Conservation (phyloP, 176 grass and related monocot genomes). For the Poa pratensis region DNA sequence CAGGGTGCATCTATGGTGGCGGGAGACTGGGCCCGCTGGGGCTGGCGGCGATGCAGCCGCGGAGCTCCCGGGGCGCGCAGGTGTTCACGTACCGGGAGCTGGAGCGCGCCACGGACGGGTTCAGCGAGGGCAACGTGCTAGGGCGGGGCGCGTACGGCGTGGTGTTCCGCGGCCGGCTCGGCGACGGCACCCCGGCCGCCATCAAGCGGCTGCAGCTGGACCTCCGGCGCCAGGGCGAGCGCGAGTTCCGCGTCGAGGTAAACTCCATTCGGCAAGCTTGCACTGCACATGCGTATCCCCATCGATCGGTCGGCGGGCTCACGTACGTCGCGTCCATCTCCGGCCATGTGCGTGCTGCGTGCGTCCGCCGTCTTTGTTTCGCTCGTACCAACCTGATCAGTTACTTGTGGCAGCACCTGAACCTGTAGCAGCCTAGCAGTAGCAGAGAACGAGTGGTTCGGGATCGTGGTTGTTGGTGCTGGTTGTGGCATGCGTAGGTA, state of each 20-base stretch:
- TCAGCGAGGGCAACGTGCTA: constrained; percentile 82
- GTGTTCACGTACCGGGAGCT: constrained; percentile 98
- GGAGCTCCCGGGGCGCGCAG: constrained; percentile 59
- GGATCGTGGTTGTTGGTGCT: not conserved
- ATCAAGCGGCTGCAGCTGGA: constrained; percentile 87
- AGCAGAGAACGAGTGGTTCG: not conserved
- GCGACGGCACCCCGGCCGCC: constrained; percentile 78
- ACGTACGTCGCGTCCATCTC: not conserved
- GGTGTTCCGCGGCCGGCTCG: constrained; percentile 76
- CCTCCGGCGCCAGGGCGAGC: constrained; percentile 80
- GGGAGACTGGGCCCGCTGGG: constrained; percentile 70
- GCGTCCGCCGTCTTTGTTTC: not conserved
- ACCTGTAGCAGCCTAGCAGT: not conserved
- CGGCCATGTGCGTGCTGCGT: not conserved
- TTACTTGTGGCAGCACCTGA: not conserved
- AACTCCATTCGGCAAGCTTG: not conserved
- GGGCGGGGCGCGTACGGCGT: constrained; percentile 60
- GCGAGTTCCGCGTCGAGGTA: constrained; percentile 96
- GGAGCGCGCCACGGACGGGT: constrained; percentile 83
- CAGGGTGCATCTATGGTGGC: constrained; percentile 74
- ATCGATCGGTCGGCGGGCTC: constrained; percentile 1
- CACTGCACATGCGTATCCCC: constrained; percentile 5
- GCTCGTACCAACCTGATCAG: not conserved
- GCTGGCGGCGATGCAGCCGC: constrained; percentile 48
- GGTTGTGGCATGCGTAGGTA: constrained; percentile 26